Evolutionary conservation across 2,329 filamentous ascomycete species (phyloP).

Genomic region (Dothiorella sarmentorum): DNA sequence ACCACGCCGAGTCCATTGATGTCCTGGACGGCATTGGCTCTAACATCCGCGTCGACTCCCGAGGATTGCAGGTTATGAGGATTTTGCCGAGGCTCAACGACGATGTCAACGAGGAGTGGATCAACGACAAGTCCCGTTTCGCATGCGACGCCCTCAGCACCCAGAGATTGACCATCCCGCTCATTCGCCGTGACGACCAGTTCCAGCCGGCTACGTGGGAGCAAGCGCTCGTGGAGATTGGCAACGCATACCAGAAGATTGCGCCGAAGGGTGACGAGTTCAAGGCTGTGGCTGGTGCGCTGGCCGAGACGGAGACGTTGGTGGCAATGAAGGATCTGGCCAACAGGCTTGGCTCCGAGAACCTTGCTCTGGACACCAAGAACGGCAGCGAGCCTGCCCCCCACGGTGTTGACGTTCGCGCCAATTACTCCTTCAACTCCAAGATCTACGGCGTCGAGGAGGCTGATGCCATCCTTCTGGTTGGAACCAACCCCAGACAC

Average conservation of each 20-base stretch:
- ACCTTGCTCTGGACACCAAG: slow-evolving; percentile 87
- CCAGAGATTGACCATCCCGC: slow-evolving; percentile 86
- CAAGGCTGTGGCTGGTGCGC: slow-evolving; percentile 87
- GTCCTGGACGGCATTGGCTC: slow-evolving; percentile 90
- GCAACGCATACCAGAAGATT: slow-evolving; percentile 72
- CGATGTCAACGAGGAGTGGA: slow-evolving; percentile 99
- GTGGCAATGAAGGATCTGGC: slow-evolving; percentile 96
- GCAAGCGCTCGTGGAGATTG: slow-evolving; percentile 85
- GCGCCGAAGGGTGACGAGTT: slow-evolving; percentile 89
- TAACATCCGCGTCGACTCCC: slow-evolving; percentile 88
- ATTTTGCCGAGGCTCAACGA: slow-evolving; percentile 91
- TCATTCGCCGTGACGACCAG: slow-evolving; percentile 83
- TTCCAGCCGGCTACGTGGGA: slow-evolving; percentile 95
- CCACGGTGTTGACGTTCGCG: slow-evolving; percentile 88
- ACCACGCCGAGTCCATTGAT: slow-evolving; percentile 93
- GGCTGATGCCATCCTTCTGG: slow-evolving; percentile 83
- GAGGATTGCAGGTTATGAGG: slow-evolving; percentile 94
- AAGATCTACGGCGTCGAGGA: slow-evolving; percentile 91
- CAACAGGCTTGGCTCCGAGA: slow-evolving; percentile 95
- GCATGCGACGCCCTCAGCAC: slow-evolving; percentile 96
- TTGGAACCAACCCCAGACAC: slow-evolving; percentile 92
- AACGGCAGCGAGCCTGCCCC: slow-evolving; percentile 78
- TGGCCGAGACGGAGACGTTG: slow-evolving; percentile 87
- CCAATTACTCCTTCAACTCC: slow-evolving; percentile 97
- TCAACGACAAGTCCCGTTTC: slow-evolving; percentile 97